Evolutionary conservation across 2,329 filamentous ascomycete species (phyloP).

Genomic region (Apiospora aurea): DNA sequence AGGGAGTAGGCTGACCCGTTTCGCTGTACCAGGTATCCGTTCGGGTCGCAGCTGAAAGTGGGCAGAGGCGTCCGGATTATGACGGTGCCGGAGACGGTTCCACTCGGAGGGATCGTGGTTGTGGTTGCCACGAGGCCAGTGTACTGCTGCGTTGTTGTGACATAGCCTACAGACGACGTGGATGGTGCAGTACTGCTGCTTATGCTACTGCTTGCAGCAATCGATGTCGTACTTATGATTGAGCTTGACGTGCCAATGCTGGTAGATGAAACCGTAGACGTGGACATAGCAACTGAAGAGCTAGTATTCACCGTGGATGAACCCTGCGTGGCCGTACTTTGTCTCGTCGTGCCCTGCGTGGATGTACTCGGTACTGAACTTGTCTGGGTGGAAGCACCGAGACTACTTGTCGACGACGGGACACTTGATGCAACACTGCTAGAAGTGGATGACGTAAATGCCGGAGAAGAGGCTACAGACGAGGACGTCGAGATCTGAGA

Average conservation of each 20-base stretch:
- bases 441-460: background rate
- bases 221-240: background rate
- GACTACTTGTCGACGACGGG: background rate
- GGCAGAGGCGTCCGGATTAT: slow-evolving; percentile 16
- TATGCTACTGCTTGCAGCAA: background rate
- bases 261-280: background rate
- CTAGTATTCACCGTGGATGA: background rate
- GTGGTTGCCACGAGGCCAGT: background rate
- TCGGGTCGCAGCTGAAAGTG: slow-evolving; percentile 28
- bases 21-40: slow-evolving; percentile 31
- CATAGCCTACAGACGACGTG: background rate
- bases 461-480: background rate
- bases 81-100: too few relatives aligned
- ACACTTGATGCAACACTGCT: background rate
- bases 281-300: background rate
- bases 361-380: background rate
- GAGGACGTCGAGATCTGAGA: background rate
- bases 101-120: too few relatives aligned
- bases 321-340: background rate
- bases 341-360: background rate
- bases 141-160: background rate
- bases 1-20: background rate
- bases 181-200: background rate
- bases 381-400: background rate
- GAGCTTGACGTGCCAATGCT: background rate